Base-by-base conservation (phyloP, 2,329 filamentous ascomycete species). In the Aureobasidium namibiae region DNA sequence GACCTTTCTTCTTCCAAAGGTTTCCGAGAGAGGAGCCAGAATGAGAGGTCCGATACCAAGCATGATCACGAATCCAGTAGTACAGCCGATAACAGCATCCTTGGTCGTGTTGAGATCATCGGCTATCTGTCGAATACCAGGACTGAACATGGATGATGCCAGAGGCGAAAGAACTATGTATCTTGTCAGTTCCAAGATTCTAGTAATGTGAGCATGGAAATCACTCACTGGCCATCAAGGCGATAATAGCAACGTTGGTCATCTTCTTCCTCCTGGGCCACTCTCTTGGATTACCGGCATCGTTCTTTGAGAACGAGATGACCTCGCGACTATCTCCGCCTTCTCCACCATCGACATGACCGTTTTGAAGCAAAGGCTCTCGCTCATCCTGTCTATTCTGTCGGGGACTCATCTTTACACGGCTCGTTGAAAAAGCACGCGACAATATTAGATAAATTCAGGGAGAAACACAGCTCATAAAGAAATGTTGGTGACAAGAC, bases 81-180 rank as follows among this genome's bases (percentile, higher is more conserved):
- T 80, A 21, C 77, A 76, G 5, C 72, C 76, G 42, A 80, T 77
- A 23, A 80, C 76, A 10, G 67, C 68, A 13, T 73, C 70, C 2
- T 68, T 67, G 6, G 67, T 67, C 1, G 76, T 77, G 42, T 75
- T 60, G 18, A 81, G 69, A 29, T 75, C 74, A 46, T 75, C 67
- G 2, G 78, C 78, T 44, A 80, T 80, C 60, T 80, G 74, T 10
- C 70, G 66, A 56, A 80, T 80, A 1, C 77, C 78, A 0, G 78
- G 78, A 0, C 77, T 79, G 67, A 80, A 80, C 76, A 80, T 79
- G 39, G 74, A 76, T 21, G 72, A 75, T 1, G 76, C 76, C 21
- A 79, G 70, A 0, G 77, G 77, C 18, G 74, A 76, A 1, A 80
- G 62, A 38, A 80, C 72, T 75, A 42, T 3, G 23, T n/a, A 23